phyloP scores from a whole-genome alignment of 164 flowering plant genomes.

The Vitis rotundifolia region DNA sequence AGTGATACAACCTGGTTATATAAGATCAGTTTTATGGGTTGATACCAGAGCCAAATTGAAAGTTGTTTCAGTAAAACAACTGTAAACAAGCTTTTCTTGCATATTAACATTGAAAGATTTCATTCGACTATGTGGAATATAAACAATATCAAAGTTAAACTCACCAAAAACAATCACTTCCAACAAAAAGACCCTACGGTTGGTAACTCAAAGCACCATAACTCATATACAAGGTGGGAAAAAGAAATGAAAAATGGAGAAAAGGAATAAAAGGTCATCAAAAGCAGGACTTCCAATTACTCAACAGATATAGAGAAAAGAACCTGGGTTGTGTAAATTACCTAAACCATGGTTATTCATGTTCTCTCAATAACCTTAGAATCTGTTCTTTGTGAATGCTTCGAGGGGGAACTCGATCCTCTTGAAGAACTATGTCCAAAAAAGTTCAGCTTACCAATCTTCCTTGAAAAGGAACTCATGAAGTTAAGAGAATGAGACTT shows the following conservation, averaged over 20 bases:
- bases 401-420: slow-evolving; percentile 84
- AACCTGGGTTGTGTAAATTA: slow-evolving; percentile 1
- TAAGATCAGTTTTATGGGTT: background rate
- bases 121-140: background rate
- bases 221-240: slow-evolving; percentile 26
- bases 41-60: background rate
- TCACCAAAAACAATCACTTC: slow-evolving; percentile 18
- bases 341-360: slow-evolving; percentile 34
- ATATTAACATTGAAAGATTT: background rate
- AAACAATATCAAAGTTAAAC: slow-evolving; percentile 7
- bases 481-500: slow-evolving; percentile 72
- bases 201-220: slow-evolving; percentile 22
- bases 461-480: slow-evolving; percentile 75
- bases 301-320: slow-evolving; percentile 1
- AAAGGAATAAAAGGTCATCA: background rate
- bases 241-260: background rate
- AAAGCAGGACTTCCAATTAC: slow-evolving; percentile 9
- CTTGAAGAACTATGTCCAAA: slow-evolving; percentile 72
- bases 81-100: background rate
- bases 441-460: slow-evolving; percentile 63
- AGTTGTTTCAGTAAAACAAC: background rate
- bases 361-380: slow-evolving; percentile 61
- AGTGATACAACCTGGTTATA: background rate
- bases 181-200: slow-evolving; percentile 7
- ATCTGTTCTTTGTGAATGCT: slow-evolving; percentile 65